Evolutionary conservation across 345 rosid species (phyloP).

Genomic region (Eucalyptus tenuipes): DNA sequence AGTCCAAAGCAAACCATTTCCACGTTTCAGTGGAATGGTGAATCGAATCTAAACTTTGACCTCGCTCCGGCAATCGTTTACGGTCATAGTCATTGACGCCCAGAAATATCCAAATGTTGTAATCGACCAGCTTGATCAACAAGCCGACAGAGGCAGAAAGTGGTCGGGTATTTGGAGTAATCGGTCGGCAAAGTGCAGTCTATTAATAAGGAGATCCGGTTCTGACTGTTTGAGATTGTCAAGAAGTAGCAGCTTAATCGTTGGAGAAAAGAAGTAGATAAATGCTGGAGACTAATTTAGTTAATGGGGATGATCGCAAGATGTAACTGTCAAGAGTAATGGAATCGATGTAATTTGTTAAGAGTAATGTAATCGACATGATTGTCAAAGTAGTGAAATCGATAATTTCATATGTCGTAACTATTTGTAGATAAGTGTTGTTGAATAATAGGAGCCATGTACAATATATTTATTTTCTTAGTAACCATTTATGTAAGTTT

Average conservation of each 20-base stretch:
- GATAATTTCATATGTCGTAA: background rate
- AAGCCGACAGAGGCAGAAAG: background rate
- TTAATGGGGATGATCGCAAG: accelerated
- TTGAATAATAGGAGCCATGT: too few species aligned
- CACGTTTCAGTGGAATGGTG: background rate
- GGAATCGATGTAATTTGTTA: accelerated
- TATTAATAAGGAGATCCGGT: background rate
- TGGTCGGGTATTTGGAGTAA: background rate
- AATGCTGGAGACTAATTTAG: background rate
- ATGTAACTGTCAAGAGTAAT: background rate
- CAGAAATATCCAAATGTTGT: background rate
- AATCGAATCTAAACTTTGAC: background rate
- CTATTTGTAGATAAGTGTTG: too few species aligned
- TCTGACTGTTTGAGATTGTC: background rate
- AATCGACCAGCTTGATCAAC: background rate
- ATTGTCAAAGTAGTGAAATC: background rate
- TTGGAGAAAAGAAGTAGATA: background rate
- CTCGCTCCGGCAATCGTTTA: background rate
- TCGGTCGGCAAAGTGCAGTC: background rate
- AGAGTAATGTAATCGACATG: accelerated
- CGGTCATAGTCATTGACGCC: background rate
- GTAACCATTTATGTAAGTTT: too few species aligned
- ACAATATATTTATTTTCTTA: too few species aligned
- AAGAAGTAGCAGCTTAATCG: background rate
- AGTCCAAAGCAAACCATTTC: background rate